A percentile compares a stretch with the other conserved stretches of the same genome.
phyloP scores from a whole-genome alignment of 176 grass and related monocot genomes.

The Oryza meyeriana region DNA sequence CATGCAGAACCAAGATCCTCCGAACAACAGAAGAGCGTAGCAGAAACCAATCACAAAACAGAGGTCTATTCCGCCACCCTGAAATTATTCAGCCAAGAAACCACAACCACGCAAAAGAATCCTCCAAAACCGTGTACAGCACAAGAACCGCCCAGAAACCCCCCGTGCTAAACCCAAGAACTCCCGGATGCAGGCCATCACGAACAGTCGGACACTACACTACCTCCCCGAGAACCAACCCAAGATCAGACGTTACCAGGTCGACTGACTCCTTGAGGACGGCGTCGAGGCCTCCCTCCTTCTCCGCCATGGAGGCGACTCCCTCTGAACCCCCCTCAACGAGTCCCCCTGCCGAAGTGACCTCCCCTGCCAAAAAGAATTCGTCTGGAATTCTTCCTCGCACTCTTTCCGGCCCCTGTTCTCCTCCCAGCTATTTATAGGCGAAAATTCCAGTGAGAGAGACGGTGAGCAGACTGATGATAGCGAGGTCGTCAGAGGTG shows the following conservation, averaged over 20 bases:
- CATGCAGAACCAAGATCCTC: background rate
- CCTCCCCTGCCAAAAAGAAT: background rate
- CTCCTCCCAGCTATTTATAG: background rate
- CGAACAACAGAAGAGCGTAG: background rate
- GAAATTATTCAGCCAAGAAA: background rate
- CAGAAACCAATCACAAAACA: background rate
- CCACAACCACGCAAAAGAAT: background rate
- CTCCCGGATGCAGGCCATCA: background rate
- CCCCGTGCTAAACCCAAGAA: constrained; percentile 2
- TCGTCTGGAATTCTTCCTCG: background rate
- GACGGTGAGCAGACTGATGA: background rate
- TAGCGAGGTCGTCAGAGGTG: constrained; percentile 11
- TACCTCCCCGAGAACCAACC: background rate
- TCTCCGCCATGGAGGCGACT: constrained; percentile 40
- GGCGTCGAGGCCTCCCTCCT: constrained; percentile 49
- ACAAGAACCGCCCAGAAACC: background rate
- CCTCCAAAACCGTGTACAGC: background rate
- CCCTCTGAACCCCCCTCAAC: background rate
- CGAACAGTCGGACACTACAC: background rate
- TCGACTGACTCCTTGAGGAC: constrained; percentile 64
- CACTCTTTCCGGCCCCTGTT: background rate
- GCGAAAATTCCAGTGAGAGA: background rate
- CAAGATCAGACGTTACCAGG: constrained; percentile 36
- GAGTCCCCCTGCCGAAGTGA: no score
- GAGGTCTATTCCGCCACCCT: background rate